Evolutionary conservation across 1,139 yeast species (phyloP).

Genomic region (Pichia sp.): DNA sequence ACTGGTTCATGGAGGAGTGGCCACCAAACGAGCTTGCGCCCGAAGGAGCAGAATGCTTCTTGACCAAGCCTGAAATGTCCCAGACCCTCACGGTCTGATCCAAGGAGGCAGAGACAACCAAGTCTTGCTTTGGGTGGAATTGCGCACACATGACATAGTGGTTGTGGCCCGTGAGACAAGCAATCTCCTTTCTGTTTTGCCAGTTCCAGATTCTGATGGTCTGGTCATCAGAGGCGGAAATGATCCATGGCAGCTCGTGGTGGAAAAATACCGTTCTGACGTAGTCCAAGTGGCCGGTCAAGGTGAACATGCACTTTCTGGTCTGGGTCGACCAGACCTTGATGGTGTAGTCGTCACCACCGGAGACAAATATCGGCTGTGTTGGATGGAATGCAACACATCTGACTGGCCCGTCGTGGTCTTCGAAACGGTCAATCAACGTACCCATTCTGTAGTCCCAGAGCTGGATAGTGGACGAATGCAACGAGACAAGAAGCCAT

Average conservation of each 20-base stretch:
- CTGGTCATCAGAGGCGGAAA: conserved; percentile 96
- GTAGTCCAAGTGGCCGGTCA: conserved; percentile 92
- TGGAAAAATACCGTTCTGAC: conserved; percentile 94
- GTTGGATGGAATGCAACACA: conserved; percentile 96
- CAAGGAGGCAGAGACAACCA: conserved; percentile 90
- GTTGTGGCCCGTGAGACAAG: conserved; percentile 95
- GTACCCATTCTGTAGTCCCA: conserved; percentile 99
- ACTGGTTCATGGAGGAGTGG: conserved; percentile 24
- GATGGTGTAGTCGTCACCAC: conserved; percentile 94
- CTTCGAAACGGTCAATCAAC: conserved; percentile 91
- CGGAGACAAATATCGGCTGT: conserved; percentile 93
- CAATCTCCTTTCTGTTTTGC: conserved; percentile 97
- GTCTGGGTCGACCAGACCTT: conserved; percentile 96
- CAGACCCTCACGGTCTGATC: conserved; percentile 99
- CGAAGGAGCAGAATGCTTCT: conserved; percentile 86
- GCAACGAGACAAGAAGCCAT: conserved; percentile 92
- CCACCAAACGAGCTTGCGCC: conserved; percentile 24
- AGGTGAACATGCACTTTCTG: conserved; percentile 84
- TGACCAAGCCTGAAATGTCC: conserved; percentile 95
- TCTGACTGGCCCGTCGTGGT: conserved; percentile 97
- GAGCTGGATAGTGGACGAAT: conserved; percentile 90
- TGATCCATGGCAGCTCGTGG: conserved; percentile 94
- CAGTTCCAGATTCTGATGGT: conserved; percentile 99
- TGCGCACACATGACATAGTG: conserved; percentile 98
- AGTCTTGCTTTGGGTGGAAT: conserved; percentile 93